Base-by-base conservation (phyloP, 2,329 filamentous ascomycete genomes). In the Penicillium sp. region DNA sequence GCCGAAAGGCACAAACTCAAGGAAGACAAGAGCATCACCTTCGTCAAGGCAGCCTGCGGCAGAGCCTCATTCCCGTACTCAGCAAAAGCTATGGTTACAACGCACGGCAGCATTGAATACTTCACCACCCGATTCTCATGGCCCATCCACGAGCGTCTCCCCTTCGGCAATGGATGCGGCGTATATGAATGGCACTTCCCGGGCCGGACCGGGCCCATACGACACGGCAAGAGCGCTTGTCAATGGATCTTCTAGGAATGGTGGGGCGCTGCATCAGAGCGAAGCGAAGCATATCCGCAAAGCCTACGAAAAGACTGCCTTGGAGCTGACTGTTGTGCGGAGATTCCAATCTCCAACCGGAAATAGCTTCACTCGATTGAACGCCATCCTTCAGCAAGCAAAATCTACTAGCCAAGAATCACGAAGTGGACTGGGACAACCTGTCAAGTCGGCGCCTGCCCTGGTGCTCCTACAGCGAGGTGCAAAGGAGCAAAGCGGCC, bases 71-170 rank as follows among this genome's bases (percentile, higher is more conserved):
- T 82, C 80, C n/a, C 75, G 80, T 54, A 82, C 80, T 5, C 79
- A 82, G 64, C 80, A 82, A 65, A 81, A 81, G 63, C 74, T 82
- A 13, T 82, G 80, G 77, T 73, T 82, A 47, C 79, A 82, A 62
- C 76, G 80, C 50, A 81, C 79, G 11, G 79, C 79, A 26, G 73
- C 78, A 11, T 68, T 80, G 17, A 79, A 79, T 35, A 80, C 79
- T 52, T 81, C 80, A 5, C 77, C 79, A 19, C 78, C 78, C 5
- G 78, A 80, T 61, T 63, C 67, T 15, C 75, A 78, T 69, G 76
- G 75, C 26, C 65, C 72, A 8, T 63, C 75, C 5, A 54, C 74
- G 3, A 65, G 70, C 21, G 68, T 69, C 1, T 69, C 78, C 21
- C 73, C 76, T 7, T 73, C 79, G 3, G 66, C 70, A 2, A 72